phyloP scores from a whole-genome alignment of 495 filamentous ascomycete genomes.

The Annulohypoxylon stygium region DNA sequence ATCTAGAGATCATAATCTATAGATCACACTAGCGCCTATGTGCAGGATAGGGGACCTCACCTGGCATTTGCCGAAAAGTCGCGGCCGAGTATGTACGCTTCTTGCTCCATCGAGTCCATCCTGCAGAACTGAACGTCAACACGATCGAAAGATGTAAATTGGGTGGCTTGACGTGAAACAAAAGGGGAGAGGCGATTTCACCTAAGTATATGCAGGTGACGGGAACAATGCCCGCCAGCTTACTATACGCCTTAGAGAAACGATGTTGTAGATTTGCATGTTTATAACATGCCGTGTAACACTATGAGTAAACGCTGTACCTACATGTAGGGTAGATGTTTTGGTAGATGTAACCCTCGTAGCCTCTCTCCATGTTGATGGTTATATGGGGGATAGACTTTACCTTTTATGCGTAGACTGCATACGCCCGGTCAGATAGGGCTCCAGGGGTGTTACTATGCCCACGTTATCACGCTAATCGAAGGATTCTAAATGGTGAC shows the following conservation, averaged over 20 bases:
- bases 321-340: background rate
- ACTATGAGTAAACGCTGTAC: background rate
- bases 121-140: background rate
- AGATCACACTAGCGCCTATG: background rate
- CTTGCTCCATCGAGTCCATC: slow-evolving; percentile 18
- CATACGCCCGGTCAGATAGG: background rate
- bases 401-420: slow-evolving; percentile 1
- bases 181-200: background rate
- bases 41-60: background rate
- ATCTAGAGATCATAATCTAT: background rate
- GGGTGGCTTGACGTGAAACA: slow-evolving; percentile 7
- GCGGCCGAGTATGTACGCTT: slow-evolving; percentile 16
- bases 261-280: background rate
- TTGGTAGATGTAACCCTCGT: slow-evolving; percentile 9
- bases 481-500: slow-evolving; percentile 4
- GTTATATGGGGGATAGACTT: background rate
- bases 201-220: slow-evolving; percentile 4
- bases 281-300: slow-evolving; percentile 22
- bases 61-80: slow-evolving; percentile 19
- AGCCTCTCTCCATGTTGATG: background rate
- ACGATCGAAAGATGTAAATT: background rate
- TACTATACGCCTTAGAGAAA: slow-evolving; percentile 12
- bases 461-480: slow-evolving; percentile 11
- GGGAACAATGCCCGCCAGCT: background rate
- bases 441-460: background rate